phyloP scores from a whole-genome alignment of 2,329 filamentous ascomycete species.

The Fusarium tanahbumbuense region DNA sequence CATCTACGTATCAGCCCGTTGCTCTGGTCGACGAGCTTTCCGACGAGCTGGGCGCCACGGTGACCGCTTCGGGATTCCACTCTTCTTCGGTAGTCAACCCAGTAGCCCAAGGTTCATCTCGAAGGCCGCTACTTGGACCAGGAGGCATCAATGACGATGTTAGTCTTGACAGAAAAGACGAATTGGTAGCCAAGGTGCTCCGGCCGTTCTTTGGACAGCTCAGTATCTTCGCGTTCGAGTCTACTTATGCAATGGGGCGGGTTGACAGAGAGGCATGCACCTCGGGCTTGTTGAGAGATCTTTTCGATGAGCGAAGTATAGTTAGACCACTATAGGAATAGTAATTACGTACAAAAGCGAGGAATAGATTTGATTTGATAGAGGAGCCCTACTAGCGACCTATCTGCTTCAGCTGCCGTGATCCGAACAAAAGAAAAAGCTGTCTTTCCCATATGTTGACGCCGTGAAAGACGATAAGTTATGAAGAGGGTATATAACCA shows the following conservation, averaged over 20 bases:
- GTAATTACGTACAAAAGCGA: slow-evolving; percentile 5
- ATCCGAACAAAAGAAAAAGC: slow-evolving; percentile 7
- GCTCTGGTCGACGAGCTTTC: slow-evolving; percentile 88
- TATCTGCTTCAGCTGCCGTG: neutral
- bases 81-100: slow-evolving; percentile 54
- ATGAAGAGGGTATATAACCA: neutral
- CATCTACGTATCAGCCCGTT: slow-evolving; percentile 73
- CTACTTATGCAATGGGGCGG: slow-evolving; percentile 84
- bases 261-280: slow-evolving; percentile 75
- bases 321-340: slow-evolving; percentile 65
- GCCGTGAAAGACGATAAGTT: neutral
- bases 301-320: slow-evolving; percentile 82
- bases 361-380: slow-evolving; percentile 28
- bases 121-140: slow-evolving; percentile 62
- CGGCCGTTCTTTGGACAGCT: slow-evolving; percentile 91
- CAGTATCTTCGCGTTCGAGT: slow-evolving; percentile 94
- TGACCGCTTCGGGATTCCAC: slow-evolving; percentile 49
- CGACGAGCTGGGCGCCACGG: slow-evolving; percentile 72
- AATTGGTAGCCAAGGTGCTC: slow-evolving; percentile 80
- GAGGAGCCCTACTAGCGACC: slow-evolving; percentile 24
- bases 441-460: neutral
- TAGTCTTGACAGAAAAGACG: slow-evolving; percentile 69
- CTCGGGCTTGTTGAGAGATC: slow-evolving; percentile 73
- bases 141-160: slow-evolving; percentile 68
- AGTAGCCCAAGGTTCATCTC: slow-evolving; percentile 51